Evolutionary conservation across 768 basidiomycete genomes (phyloP).

Genomic region (Termitomyces eurrhizus): DNA sequence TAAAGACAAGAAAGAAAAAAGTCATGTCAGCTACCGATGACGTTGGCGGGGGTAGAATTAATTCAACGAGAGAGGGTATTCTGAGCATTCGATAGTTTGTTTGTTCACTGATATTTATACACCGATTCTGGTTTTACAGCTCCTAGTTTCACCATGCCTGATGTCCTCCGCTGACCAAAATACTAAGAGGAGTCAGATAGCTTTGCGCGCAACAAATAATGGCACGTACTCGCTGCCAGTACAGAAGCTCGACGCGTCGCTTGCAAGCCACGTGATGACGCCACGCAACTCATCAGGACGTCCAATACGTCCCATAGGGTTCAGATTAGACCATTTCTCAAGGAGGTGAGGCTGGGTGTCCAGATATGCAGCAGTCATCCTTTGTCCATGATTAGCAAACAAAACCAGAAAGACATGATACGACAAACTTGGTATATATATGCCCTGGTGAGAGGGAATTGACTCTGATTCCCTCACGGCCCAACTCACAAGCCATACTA

Average conservation of each 20-base stretch:
- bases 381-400: conserved; percentile 18
- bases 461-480: conserved; percentile 60
- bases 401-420: not conserved
- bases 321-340: conserved; percentile 64
- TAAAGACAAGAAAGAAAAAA: conserved; percentile 48
- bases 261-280: conserved; percentile 67
- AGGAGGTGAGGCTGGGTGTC: conserved; percentile 60
- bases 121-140: not conserved
- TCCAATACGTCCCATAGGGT: conserved; percentile 70
- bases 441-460: conserved; percentile 76
- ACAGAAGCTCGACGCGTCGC: conserved; percentile 73
- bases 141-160: conserved; percentile 47
- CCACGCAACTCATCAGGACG: conserved; percentile 72
- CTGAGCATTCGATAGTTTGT: conserved; percentile 38
- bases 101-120: not conserved
- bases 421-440: conserved; percentile 60
- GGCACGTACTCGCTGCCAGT: conserved; percentile 76
- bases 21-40: conserved; percentile 31
- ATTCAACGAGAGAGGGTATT: conserved; percentile 48
- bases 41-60: conserved; percentile 34
- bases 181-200: conserved; percentile 30
- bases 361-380: conserved; percentile 74
- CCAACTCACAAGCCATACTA: conserved; percentile 81
- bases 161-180: conserved; percentile 60
- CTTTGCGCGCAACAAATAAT: not conserved